Base-by-base conservation (phyloP, 1,284 basidiomycete species). In the Agaricales sp. region DNA sequence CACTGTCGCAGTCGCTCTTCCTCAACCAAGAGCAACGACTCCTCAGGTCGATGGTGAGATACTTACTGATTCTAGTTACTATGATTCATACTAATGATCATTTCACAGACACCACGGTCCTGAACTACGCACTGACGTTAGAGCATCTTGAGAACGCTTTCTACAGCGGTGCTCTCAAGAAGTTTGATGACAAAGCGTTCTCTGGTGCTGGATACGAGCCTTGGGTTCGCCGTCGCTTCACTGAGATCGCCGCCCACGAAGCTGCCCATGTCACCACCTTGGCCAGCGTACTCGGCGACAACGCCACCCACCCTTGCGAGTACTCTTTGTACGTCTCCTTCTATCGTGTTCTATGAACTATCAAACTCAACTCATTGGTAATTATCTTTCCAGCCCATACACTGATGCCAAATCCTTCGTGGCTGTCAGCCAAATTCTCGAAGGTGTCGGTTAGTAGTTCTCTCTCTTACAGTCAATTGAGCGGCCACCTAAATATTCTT, bases 131-230 rank as follows among this genome's bases (percentile, higher is more conserved):
- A 1, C 70, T 87, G 45, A 77, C 77, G 18, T 71, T 87, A 45
- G 82, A 88, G 64, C 75, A 85, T 60, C 69, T 89, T 53, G 80
- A 87, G 63, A 71, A 73, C 61, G 65, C 72, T 19, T 87, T 87
- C 68, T 89, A 78, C 62, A 51, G 58, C 1, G 58, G 62, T 4
- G 75, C 64, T 1, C 68, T 82, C 4, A 53, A 57, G 1, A 70
- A 69, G 50, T 80, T 67, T 64, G 61, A 64, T 51, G 61, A 65
- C n/a, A 51, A 61, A 16, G 77, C 70, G 38, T 87, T 87, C 61
- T 58, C 54, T 35, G 54, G 64, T 3, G 77, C 77, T 6, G 81
- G 80, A 2, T 73, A 73, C 54, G 66, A 70, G 1, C 54, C 60
- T 16, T 82, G 69, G 63, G 71, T 75, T 16, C 70, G 73, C 46